phyloP scores from a whole-genome alignment of 2,329 filamentous ascomycete genomes.

The Leptographium lundbergii region DNA sequence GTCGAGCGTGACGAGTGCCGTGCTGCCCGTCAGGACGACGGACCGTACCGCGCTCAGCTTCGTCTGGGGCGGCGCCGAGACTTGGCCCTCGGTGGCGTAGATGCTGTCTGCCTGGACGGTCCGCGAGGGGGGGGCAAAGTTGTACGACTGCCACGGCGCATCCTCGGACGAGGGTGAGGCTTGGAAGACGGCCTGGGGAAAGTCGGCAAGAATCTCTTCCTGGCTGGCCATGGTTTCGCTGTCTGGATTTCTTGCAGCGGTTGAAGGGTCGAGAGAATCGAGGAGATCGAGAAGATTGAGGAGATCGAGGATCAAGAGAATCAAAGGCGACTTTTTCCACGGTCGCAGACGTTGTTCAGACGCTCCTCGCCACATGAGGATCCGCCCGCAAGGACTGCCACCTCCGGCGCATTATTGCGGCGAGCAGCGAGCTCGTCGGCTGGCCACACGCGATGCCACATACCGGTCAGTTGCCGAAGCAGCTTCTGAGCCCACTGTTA shows the following conservation, averaged over 20 bases:
- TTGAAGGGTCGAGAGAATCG: neutral
- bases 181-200: neutral
- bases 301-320: too few species aligned
- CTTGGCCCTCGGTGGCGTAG: neutral
- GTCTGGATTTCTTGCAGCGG: too few species aligned
- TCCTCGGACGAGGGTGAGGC: neutral
- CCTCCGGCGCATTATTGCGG: neutral
- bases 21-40: neutral
- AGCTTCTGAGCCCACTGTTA: neutral
- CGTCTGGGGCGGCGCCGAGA: neutral
- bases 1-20: neutral
- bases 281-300: neutral
- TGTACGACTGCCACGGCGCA: neutral
- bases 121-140: neutral
- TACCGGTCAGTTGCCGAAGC: neutral
- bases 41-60: neutral
- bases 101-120: neutral
- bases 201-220: neutral
- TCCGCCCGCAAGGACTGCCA: neutral
- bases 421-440: neutral
- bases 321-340: neutral
- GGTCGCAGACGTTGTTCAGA: neutral
- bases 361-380: neutral
- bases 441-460: neutral
- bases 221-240: neutral